Percentiles rank a stretch among this genome's conserved stretches.
Evolutionary conservation across 2,329 filamentous ascomycete genomes (phyloP).

Genomic region (Neoarthrinium moseri): DNA sequence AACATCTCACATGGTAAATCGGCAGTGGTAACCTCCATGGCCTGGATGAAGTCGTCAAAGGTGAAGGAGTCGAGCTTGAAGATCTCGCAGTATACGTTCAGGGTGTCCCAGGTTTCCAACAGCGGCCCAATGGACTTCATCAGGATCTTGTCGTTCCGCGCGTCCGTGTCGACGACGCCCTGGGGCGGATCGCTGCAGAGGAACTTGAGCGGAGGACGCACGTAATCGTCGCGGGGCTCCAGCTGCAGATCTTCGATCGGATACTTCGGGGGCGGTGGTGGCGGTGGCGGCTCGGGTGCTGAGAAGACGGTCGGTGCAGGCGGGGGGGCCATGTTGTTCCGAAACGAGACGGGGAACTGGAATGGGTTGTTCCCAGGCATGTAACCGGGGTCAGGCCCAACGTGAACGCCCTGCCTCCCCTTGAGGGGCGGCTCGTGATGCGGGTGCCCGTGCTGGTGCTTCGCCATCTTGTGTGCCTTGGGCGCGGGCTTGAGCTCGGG

Average conservation of each 20-base stretch:
- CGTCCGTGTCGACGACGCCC: slow-evolving; percentile 42
- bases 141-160: slow-evolving; percentile 59
- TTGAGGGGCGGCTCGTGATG: slow-evolving; percentile 38
- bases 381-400: slow-evolving; percentile 35
- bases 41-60: slow-evolving; percentile 92
- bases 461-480: slow-evolving; percentile 64
- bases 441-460: slow-evolving; percentile 42
- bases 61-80: slow-evolving; percentile 96
- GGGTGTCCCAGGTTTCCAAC: slow-evolving; percentile 90
- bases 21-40: slow-evolving; percentile 74
- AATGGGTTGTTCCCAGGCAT: slow-evolving; percentile 45
- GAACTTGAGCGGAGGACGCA: slow-evolving; percentile 76
- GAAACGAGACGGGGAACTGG: slow-evolving; percentile 43
- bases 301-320: slow-evolving; percentile 40
- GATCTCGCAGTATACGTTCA: slow-evolving; percentile 97
- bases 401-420: slow-evolving; percentile 34
- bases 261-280: slow-evolving; percentile 82
- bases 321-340: slow-evolving; percentile 41
- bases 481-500: slow-evolving; percentile 72
- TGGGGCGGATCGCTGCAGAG: slow-evolving; percentile 65
- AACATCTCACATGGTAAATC: slow-evolving; percentile 80
- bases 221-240: slow-evolving; percentile 61
- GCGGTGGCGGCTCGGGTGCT: slow-evolving; percentile 56
- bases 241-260: slow-evolving; percentile 93
- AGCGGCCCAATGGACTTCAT: slow-evolving; percentile 85